Base-by-base conservation (phyloP, 2,329 filamentous ascomycete species). In the Epichloe elymi region DNA sequence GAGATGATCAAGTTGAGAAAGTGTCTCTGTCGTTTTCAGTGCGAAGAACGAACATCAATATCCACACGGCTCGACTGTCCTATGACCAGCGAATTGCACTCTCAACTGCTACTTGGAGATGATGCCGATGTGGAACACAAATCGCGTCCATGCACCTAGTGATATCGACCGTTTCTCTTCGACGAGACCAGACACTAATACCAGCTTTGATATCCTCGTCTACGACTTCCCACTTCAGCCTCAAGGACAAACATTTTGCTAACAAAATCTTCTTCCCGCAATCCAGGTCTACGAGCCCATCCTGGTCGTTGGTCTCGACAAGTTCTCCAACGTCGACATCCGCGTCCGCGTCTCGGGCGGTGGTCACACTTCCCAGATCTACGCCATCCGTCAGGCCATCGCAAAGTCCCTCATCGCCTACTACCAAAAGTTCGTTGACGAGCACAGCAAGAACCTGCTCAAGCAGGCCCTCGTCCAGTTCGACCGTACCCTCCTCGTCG, bases 371-470 rank as follows among this genome's bases (percentile, higher is more conserved):
- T 95, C 88, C 56, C 90, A 96, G 76, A 82, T 95, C 75, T 96
- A 97, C 77, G 93, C 93, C 72, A 88, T 97, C 80, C 89, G 93
- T 67, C 93, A 98, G 80, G 91, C 93, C 67, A 97, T 98, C 70
- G 84, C 90, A 79, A 98, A 97, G 84, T 65, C 67, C 55, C 62
- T 71, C 54, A 67, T 71, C 63, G 68, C 89, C 74, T 96, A 96
- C 86, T 97, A 96, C 86, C 91, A 96, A 80, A 96, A 98, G 83
- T 98, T 85, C 79, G 88, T 97, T 75, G 93, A 98, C 71, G 93
- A 98, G 86, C 90, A 97, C 86, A 88, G 86, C 79, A 98, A 98
- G 87, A 96, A 97, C 84, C 81, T 89, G 76, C 83, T 98, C 70
- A 98, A 97, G 88, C 86, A 91, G 77, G 87, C 88, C 63, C 84